These are phyloP conservation scores for Pogostemon cablin DNA, from an alignment of 257 asterid genomes.

Conservation along the genomic window DNA sequence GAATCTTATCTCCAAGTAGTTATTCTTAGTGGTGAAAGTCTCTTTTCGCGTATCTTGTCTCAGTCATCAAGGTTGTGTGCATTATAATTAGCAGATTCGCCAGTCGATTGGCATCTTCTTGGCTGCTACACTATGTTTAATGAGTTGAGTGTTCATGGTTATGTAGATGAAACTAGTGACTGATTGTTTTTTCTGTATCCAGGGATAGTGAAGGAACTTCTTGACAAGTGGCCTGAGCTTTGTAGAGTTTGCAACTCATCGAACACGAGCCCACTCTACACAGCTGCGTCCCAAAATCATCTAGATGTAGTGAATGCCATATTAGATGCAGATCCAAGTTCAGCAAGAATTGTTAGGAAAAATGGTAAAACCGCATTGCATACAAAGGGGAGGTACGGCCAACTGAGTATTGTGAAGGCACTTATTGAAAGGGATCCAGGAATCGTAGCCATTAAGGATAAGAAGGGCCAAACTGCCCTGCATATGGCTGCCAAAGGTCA, in stretches of 20 bases:
- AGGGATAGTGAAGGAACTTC: slow-evolving; percentile 71
- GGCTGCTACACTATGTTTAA: slow-evolving; percentile 3
- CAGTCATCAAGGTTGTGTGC: background rate
- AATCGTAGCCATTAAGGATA: slow-evolving; percentile 76
- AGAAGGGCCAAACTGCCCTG: slow-evolving; percentile 96
- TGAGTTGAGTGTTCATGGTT: background rate
- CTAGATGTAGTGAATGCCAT: slow-evolving; percentile 79
- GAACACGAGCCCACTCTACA: slow-evolving; percentile 92
- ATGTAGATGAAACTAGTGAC: background rate
- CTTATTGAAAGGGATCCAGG: slow-evolving; percentile 78
- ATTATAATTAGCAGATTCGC: too few species aligned
- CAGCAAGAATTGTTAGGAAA: slow-evolving; percentile 74
- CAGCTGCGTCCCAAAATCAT: slow-evolving; percentile 83
- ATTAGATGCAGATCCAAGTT: slow-evolving; percentile 73
- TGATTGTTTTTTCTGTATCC: slow-evolving; percentile 33
- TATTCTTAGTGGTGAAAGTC: background rate
- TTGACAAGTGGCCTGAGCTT: slow-evolving; percentile 87
- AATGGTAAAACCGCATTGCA: slow-evolving; percentile 94
- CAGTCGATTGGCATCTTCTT: background rate
- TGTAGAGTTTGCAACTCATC: slow-evolving; percentile 85
- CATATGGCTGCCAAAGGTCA: slow-evolving; percentile 99
- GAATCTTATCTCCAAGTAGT: background rate
- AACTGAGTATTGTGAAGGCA: slow-evolving; percentile 60
- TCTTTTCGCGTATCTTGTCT: background rate
- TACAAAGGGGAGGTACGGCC: slow-evolving; percentile 90